Evolutionary conservation across 371 early-diverging fungal genomes (phyloP), one percentile per base, ranked within the genome.

Genomic region (Circinella umbellata): DNA sequence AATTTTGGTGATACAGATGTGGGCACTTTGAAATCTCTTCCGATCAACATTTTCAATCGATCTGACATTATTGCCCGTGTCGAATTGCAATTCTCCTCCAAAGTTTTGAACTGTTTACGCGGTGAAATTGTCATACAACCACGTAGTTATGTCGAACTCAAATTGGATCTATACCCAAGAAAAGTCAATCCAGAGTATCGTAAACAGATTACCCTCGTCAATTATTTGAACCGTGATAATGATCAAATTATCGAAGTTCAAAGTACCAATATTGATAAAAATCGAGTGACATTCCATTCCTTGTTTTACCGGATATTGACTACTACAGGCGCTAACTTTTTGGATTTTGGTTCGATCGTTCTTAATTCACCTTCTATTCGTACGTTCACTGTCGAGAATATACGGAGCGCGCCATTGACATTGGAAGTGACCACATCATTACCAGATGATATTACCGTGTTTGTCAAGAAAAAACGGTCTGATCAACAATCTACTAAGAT

Each of bases 1-100:
- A 92, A 97, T 73, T 98, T 98, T 83, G 99, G 98, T 55, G 93
- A 96, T 70, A 95, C 96, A 0, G 96, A 97, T 76, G 97, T 98
- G 2, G 96, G 97, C 15, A 94, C 93, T 3, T 82, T 95, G 42
- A 97, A 96, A 78, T 93, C 96, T 4, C 70, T 92, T 64, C 93
- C 95, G 1, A 83, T 99, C 66, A 82, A 84, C 35, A 90, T 98
- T 39, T 83, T 86, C 49, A 99, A 99, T 77, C 81, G 88, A 55
- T 95, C 98, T 4, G 98, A 97, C 62, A 84, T 99, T 35, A 73
- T 92, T 7, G 96, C 96, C 0, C 89, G 86, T 8, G 94, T 98
- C 5, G 92, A 94, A 78, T 82, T 98, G 17, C 88, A 91, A 61
- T 95, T 97, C 68, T 88, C 86, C 66, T 96, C 98, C 68, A 98